Evolutionary conservation across 306 rosid genomes (phyloP).

Genomic region (Prunus armeniaca): DNA sequence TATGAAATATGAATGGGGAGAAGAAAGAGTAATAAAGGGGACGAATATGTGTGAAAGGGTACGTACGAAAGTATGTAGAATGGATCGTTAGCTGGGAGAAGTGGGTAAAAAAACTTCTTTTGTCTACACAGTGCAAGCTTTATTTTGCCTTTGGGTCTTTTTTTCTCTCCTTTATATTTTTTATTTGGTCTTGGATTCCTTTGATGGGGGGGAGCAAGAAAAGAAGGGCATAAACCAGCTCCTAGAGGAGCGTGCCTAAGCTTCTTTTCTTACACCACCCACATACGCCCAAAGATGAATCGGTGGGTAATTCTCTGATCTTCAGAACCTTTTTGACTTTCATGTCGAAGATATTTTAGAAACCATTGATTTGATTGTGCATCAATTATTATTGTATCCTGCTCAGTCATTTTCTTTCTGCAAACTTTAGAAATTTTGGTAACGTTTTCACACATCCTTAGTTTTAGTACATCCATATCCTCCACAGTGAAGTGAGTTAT

Average conservation of each 20-base stretch:
- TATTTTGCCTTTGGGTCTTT: conserved; percentile 29
- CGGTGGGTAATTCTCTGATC: background rate
- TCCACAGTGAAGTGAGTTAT: background rate
- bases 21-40: background rate
- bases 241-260: conserved; percentile 35
- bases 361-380: too few relatives aligned
- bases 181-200: conserved; percentile 54
- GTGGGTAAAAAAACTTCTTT: conserved; percentile 47
- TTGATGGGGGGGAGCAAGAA: conserved; percentile 50
- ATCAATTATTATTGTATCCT: too few relatives aligned
- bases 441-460: background rate
- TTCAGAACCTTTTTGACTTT: conserved; percentile 29
- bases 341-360: background rate
- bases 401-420: background rate
- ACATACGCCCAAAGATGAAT: too few relatives aligned
- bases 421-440: background rate
- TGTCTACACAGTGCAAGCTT: conserved; percentile 38
- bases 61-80: background rate
- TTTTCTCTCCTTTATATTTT: conserved; percentile 22
- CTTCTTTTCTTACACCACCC: too few relatives aligned
- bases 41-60: background rate
- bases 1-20: conserved; percentile 7
- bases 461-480: background rate
- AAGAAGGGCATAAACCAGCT: conserved; percentile 68
- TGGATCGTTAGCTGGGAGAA: conserved; percentile 7